Percentiles rank a stretch among this genome's conserved stretches.
phyloP scores from a whole-genome alignment of 352 stramenopile genomes.

The Pythium sukuiense region DNA sequence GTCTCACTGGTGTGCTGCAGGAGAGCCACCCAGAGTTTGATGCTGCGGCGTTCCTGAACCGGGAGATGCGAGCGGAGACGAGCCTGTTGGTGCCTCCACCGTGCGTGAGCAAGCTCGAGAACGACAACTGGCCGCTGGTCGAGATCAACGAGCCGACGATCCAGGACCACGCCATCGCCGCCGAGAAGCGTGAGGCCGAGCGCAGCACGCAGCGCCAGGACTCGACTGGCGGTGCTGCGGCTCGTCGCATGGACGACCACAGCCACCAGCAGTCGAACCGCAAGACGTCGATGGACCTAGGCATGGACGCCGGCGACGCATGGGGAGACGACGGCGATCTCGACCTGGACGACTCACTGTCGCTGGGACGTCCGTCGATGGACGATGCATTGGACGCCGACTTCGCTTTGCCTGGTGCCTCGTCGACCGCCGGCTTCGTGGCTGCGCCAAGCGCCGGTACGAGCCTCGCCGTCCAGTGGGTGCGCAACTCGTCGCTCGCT shows the following conservation, averaged over 20 bases:
- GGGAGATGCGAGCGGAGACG: slow-evolving; percentile 65
- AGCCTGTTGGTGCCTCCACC: slow-evolving; percentile 93
- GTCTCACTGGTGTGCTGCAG: slow-evolving; percentile 91
- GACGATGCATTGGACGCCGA: slow-evolving; percentile 58
- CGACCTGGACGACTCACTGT: slow-evolving; percentile 79
- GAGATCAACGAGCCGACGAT: slow-evolving; percentile 92
- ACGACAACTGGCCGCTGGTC: slow-evolving; percentile 98
- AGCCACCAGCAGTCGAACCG: slow-evolving; percentile 32
- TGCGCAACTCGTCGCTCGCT: slow-evolving; percentile 95
- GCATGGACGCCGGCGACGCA: slow-evolving; percentile 70
- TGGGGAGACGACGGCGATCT: slow-evolving; percentile 88
- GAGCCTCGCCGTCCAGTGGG: slow-evolving; percentile 91
- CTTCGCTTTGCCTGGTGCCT: slow-evolving; percentile 35
- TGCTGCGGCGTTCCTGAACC: slow-evolving; percentile 58
- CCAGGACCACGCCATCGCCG: slow-evolving; percentile 76
- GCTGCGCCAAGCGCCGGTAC: slow-evolving; percentile 89
- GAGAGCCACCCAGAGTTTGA: slow-evolving; percentile 87
- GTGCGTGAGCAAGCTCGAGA: slow-evolving; percentile 90
- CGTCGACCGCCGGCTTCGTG: slow-evolving; percentile 72
- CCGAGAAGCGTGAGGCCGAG: slow-evolving; percentile 78
- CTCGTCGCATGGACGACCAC: slow-evolving; percentile 42
- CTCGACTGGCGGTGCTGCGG: slow-evolving; percentile 20
- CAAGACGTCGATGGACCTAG: slow-evolving; percentile 74
- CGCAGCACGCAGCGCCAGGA: slow-evolving; percentile 65
- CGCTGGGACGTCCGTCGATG: slow-evolving; percentile 45